Conservation (phyloP, 768 basidiomycete genomes). For the Collybiopsis confluens region DNA sequence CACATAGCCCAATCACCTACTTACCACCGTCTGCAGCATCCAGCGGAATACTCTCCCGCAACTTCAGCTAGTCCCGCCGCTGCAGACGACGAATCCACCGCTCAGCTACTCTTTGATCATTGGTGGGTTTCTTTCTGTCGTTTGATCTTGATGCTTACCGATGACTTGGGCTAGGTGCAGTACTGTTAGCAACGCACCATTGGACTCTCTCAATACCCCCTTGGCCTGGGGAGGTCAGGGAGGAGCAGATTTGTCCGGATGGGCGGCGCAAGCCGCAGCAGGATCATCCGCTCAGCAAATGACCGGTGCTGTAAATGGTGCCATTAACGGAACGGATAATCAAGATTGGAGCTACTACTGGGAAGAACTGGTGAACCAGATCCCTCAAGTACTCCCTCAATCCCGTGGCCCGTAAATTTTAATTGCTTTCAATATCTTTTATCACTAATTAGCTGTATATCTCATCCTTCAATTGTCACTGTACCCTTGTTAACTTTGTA, state of each 20-base stretch:
- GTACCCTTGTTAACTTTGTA: not conserved
- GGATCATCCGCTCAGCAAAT: conserved; percentile 14
- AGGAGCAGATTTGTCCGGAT: conserved; percentile 53
- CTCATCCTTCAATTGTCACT: not conserved
- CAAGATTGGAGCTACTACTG: conserved; percentile 80
- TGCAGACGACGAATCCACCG: conserved; percentile 71
- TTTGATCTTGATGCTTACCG: too few relatives aligned
- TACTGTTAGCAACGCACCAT: conserved; percentile 63
- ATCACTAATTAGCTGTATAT: conserved; percentile 2
- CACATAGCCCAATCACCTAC: conserved; percentile 36
- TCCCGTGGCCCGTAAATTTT: conserved; percentile 27
- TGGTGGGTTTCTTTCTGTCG: too few relatives aligned
- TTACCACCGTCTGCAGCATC: conserved; percentile 59
- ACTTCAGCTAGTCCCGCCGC: conserved; percentile 63
- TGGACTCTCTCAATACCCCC: conserved; percentile 44
- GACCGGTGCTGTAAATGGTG: conserved; percentile 37
- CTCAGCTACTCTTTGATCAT: conserved; percentile 76
- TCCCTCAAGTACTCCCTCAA: conserved; percentile 23
- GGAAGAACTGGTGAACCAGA: conserved; percentile 72
- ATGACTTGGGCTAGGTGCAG: too few relatives aligned
- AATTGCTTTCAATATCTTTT: not conserved
- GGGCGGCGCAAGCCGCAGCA: conserved; percentile 44
- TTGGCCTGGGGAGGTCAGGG: conserved; percentile 61
- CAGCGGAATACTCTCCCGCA: conserved; percentile 52
- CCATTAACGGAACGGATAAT: conserved; percentile 51